Base-by-base conservation (phyloP, 139 green algal species). In the Yamagishiella unicocca region DNA sequence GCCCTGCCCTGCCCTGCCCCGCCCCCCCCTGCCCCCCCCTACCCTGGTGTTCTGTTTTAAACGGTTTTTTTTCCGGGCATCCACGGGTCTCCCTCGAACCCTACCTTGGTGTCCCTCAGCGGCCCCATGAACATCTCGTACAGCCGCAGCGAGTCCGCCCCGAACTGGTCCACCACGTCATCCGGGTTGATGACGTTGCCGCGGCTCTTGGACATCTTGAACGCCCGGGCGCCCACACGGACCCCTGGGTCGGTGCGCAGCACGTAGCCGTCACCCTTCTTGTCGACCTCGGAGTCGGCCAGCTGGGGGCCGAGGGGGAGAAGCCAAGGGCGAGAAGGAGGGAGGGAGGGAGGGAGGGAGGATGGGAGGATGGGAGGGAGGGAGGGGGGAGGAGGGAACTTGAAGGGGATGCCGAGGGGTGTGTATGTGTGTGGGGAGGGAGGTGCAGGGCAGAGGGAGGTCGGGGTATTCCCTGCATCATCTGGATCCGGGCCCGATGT, bases 61-160 rank as follows among this genome's bases (percentile, higher is more conserved):
- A 61, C 14, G 8, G 38, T 19, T n/a, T n/a, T n/a, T n/a, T n/a
- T n/a, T n/a, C n/a, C n/a, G n/a, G n/a, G n/a, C n/a, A n/a, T n/a
- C n/a, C n/a, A n/a, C n/a, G n/a, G n/a, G n/a, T n/a, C n/a, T n/a
- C n/a, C n/a, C n/a, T n/a, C n/a, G n/a, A n/a, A 14, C 21, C 83
- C 12, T 53, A 96, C 96, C 94, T 99, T 99, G 61, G 95, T 98
- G 54, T 98, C 96, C 5, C 92, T 78, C 74, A 99, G 94, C 22
- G 98, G 98, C 8, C 98, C 98, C 96, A 99, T 99, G 91, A 99
- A 99, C 98, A 99, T 99, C 90, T 99, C 98, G 84, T 99, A 99
- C 67, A 99, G 95, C 21, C 98, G 93, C 90, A 99, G 91, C 45
- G 91, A 96, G 94, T 99, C 98, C 1, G 96, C 98, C n/a, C 98